These are phyloP conservation scores for Tolypocladium pustulatum DNA, from an alignment of 2,329 filamentous ascomycete species.

Conservation along the genomic window DNA sequence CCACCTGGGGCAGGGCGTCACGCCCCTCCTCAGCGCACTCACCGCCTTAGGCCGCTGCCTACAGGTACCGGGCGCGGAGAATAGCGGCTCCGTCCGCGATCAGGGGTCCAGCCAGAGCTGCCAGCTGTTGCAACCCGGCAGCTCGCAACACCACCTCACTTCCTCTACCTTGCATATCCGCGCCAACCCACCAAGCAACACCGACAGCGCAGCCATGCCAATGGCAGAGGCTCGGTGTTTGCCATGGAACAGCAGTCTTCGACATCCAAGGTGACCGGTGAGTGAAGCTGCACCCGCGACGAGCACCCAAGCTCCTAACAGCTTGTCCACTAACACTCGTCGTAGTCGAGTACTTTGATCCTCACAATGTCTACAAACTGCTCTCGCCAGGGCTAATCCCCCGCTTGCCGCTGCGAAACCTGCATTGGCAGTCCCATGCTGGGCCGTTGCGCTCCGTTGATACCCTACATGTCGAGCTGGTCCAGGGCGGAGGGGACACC, in stretches of 20 bases:
- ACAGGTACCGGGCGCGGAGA: not conserved
- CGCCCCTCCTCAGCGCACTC: not conserved
- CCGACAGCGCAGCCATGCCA: constrained; percentile 16
- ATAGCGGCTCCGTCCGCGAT: not conserved
- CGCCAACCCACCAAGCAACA: not conserved
- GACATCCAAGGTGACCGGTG: constrained; percentile 70
- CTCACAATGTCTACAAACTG: constrained; percentile 75
- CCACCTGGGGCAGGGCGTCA: not conserved
- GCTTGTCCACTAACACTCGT: not conserved
- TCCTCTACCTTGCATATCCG: not conserved
- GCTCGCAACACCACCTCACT: not conserved
- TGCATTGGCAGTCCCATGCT: constrained; percentile 94
- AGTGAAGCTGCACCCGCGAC: constrained; percentile 6
- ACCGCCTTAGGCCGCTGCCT: not conserved
- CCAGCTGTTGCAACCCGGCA: not conserved
- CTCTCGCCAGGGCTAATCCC: constrained; percentile 67
- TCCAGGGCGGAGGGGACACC: constrained; percentile 48
- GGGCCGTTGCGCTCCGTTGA: constrained; percentile 88
- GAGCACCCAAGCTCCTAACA: not conserved
- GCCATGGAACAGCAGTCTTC: constrained; percentile 57
- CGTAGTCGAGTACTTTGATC: constrained; percentile 91
- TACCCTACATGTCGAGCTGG: constrained; percentile 79
- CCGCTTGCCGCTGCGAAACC: constrained; percentile 75
- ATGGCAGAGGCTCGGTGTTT: constrained; percentile 14
- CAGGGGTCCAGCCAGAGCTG: not conserved